These are phyloP conservation scores for Amorphotheca resinae DNA, from an alignment of 495 filamentous ascomycete species.

Conservation along the genomic window DNA sequence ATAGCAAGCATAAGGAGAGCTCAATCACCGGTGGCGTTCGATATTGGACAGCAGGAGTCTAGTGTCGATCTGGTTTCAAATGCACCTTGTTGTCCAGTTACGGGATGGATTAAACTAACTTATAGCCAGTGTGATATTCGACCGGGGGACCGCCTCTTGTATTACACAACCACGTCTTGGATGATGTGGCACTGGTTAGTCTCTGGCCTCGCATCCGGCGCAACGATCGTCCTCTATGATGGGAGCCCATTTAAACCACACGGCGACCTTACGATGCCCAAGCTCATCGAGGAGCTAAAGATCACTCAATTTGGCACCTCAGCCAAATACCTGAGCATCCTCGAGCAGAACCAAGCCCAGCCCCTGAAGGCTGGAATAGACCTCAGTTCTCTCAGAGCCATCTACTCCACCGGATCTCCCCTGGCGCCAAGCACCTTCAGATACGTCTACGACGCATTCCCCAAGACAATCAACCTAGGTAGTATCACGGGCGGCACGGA, in stretches of 20 bases:
- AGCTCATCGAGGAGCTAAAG: constrained; percentile 42
- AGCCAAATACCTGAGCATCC: constrained; percentile 79
- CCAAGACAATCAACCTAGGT: constrained; percentile 42
- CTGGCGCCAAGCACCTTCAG: constrained; percentile 85
- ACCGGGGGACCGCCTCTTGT: constrained; percentile 33
- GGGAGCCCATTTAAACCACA: constrained; percentile 63
- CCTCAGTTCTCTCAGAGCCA: constrained; percentile 51
- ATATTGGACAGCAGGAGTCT: no score
- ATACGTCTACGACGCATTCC: constrained; percentile 74
- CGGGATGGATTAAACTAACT: no score
- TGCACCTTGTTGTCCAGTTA: no score
- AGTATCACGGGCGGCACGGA: constrained; percentile 74
- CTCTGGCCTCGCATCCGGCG: constrained; percentile 40
- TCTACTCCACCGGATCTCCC: constrained; percentile 89
- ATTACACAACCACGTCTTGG: constrained; percentile 48
- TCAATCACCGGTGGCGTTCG: no score
- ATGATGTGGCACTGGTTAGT: constrained; percentile 67
- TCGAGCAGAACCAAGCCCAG: constrained; percentile 67
- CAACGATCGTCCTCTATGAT: constrained; percentile 55
- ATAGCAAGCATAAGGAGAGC: no score
- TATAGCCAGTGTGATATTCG: constrained; percentile 45
- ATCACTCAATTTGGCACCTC: constrained; percentile 56
- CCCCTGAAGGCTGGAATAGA: constrained; percentile 39
- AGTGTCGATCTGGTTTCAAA: no score
- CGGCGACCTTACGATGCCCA: constrained; percentile 45